Percentiles rank a stretch among this genome's conserved stretches.
Evolutionary conservation across 371 early-diverging fungal genomes (phyloP).

Genomic region (Mucor circinelloides): DNA sequence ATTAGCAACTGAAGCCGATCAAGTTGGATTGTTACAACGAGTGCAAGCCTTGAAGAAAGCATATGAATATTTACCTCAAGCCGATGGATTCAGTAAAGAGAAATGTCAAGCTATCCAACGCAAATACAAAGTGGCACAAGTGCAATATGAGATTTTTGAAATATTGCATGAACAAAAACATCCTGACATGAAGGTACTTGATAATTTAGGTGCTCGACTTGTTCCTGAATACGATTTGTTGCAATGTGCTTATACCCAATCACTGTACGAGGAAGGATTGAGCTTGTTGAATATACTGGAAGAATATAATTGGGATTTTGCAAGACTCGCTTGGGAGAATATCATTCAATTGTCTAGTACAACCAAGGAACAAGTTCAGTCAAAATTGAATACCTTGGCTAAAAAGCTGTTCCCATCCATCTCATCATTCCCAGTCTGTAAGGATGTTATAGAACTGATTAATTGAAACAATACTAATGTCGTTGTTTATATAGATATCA

Average conservation of each 20-base stretch:
- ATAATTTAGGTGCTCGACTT: background rate
- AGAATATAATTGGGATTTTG: conserved; percentile 8
- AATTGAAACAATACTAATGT: background rate
- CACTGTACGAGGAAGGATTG: conserved; percentile 18
- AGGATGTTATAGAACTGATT: no score
- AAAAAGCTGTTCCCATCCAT: conserved; percentile 20
- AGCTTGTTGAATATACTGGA: conserved; percentile 19
- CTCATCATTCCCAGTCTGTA: conserved; percentile 25
- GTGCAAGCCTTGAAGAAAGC: conserved; percentile 6
- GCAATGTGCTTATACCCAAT: conserved; percentile 5
- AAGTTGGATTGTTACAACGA: background rate
- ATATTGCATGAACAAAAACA: background rate
- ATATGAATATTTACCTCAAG: background rate
- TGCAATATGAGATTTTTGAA: background rate
- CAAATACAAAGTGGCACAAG: background rate
- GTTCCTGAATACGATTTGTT: conserved; percentile 6
- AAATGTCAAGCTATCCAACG: background rate
- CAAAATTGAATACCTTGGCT: conserved; percentile 10
- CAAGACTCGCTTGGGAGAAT: conserved; percentile 9
- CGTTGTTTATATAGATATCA: conserved; percentile 7
- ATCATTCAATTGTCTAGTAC: conserved; percentile 3
- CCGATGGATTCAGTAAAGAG: background rate
- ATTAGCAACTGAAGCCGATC: background rate
- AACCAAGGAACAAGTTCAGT: background rate
- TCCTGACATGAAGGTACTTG: background rate